These are phyloP conservation scores for Plasmodium gonderi DNA, from an alignment of 169 alveolate species.

Conservation along the genomic window DNA sequence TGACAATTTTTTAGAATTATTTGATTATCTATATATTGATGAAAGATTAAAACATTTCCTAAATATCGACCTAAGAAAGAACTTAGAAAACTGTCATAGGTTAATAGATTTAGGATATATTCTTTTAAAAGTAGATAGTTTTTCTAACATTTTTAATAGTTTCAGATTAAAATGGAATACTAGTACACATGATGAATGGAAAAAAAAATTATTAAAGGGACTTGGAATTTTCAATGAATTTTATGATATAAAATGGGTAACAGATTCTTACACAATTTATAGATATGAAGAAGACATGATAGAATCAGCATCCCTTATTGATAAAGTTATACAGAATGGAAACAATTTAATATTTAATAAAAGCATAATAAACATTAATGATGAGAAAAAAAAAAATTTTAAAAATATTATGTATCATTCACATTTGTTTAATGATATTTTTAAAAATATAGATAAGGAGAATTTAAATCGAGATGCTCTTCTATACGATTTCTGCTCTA, in stretches of 20 bases:
- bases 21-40: slow-evolving; percentile 47
- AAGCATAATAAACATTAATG: slow-evolving; percentile 40
- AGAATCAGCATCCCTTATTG: slow-evolving; percentile 48
- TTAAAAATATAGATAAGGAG: slow-evolving; percentile 19
- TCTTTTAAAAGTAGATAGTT: slow-evolving; percentile 41
- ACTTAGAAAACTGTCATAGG: slow-evolving; percentile 22
- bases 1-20: slow-evolving; percentile 54
- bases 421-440: slow-evolving; percentile 45
- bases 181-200: slow-evolving; percentile 53
- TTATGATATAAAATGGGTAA: slow-evolving; percentile 59
- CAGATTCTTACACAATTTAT: slow-evolving; percentile 36
- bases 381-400: slow-evolving; percentile 14
- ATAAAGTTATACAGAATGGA: slow-evolving; percentile 57
- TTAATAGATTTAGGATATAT: slow-evolving; percentile 48
- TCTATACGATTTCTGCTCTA: slow-evolving; percentile 41
- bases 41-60: slow-evolving; percentile 36
- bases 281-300: slow-evolving; percentile 54
- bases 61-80: slow-evolving; percentile 29
- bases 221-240: slow-evolving; percentile 71
- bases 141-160: slow-evolving; percentile 12
- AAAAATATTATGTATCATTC: slow-evolving; percentile 46
- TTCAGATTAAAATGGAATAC: slow-evolving; percentile 32
- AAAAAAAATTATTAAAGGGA: slow-evolving; percentile 42
- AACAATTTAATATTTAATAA: slow-evolving; percentile 34
- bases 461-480: slow-evolving; percentile 21